These are phyloP conservation scores for Termitomyces sp. DNA, from an alignment of 768 basidiomycete genomes.

Conservation along the genomic window DNA sequence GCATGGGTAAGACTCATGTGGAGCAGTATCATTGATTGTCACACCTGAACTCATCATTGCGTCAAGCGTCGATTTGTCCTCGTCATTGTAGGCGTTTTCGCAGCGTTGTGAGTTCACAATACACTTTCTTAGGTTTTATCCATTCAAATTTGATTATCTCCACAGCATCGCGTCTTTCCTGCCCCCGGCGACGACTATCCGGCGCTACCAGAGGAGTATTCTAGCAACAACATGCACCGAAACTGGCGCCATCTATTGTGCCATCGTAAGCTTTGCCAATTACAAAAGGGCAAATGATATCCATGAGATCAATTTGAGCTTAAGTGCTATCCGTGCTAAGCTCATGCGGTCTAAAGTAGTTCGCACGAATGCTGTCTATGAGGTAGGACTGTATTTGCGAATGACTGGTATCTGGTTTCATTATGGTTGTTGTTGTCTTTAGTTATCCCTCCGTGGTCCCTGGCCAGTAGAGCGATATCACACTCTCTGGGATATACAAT, in stretches of 20 bases:
- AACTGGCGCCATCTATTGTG: constrained; percentile 69
- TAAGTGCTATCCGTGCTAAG: constrained; percentile 75
- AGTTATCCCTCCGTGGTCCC: constrained; percentile 72
- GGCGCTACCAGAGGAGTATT: constrained; percentile 64
- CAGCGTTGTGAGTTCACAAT: constrained; percentile 57
- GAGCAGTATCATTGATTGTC: neutral
- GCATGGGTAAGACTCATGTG: constrained; percentile 52
- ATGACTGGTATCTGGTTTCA: neutral
- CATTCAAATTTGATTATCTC: neutral
- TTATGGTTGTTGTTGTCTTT: neutral
- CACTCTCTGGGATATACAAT: constrained; percentile 58
- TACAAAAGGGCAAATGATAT: constrained; percentile 45
- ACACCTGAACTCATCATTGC: neutral
- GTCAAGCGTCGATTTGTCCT: constrained; percentile 59
- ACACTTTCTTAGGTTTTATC: neutral
- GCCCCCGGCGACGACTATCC: constrained; percentile 72
- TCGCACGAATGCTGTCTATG: constrained; percentile 58
- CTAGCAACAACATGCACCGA: constrained; percentile 65
- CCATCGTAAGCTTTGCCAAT: constrained; percentile 68
- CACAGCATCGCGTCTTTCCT: constrained; percentile 62
- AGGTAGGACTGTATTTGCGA: constrained; percentile 33
- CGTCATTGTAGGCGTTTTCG: constrained; percentile 65
- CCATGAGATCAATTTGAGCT: constrained; percentile 50
- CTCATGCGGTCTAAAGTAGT: constrained; percentile 55
- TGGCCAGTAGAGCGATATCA: constrained; percentile 83